Conservation (phyloP, 2,329 filamentous ascomycete genomes). For the Aaosphaeria arxii region DNA sequence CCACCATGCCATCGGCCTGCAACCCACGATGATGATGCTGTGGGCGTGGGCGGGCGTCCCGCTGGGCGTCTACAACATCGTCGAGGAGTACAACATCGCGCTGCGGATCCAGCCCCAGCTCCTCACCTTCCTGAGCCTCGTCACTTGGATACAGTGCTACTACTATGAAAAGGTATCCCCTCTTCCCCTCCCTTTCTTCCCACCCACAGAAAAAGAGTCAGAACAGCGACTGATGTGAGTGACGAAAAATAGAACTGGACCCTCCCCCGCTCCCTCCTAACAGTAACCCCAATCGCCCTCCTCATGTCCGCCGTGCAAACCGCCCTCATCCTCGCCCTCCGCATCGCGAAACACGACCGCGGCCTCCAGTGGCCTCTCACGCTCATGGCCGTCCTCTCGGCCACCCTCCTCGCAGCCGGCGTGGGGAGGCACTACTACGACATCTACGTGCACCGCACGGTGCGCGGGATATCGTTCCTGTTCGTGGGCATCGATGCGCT, state of each 20-base stretch:
- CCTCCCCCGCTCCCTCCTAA: slow-evolving; percentile 45
- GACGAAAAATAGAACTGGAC: slow-evolving; percentile 51
- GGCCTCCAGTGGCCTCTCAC: slow-evolving; percentile 60
- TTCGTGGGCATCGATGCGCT: slow-evolving; percentile 69
- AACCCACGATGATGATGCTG: slow-evolving; percentile 69
- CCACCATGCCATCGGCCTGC: slow-evolving; percentile 63
- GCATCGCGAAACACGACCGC: slow-evolving; percentile 40
- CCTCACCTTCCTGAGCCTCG: slow-evolving; percentile 50
- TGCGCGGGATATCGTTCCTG: slow-evolving; percentile 68
- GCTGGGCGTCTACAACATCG: slow-evolving; percentile 60
- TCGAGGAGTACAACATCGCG: slow-evolving; percentile 52
- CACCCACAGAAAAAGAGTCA: neutral
- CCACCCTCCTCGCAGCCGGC: slow-evolving; percentile 61
- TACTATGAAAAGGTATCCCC: slow-evolving; percentile 47
- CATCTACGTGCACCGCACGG: slow-evolving; percentile 64
- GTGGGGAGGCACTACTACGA: slow-evolving; percentile 69
- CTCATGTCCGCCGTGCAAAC: slow-evolving; percentile 60
- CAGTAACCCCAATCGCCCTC: slow-evolving; percentile 51
- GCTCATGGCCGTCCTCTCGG: slow-evolving; percentile 65
- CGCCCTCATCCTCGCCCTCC: slow-evolving; percentile 57
- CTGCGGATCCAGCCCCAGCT: slow-evolving; percentile 56
- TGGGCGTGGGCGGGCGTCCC: slow-evolving; percentile 68
- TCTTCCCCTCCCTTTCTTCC: neutral
- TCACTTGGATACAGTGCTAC: slow-evolving; percentile 56
- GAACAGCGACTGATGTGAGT: neutral